phyloP scores from a whole-genome alignment of 2,329 filamentous ascomycete genomes.

The Paecilomyces sp. region DNA sequence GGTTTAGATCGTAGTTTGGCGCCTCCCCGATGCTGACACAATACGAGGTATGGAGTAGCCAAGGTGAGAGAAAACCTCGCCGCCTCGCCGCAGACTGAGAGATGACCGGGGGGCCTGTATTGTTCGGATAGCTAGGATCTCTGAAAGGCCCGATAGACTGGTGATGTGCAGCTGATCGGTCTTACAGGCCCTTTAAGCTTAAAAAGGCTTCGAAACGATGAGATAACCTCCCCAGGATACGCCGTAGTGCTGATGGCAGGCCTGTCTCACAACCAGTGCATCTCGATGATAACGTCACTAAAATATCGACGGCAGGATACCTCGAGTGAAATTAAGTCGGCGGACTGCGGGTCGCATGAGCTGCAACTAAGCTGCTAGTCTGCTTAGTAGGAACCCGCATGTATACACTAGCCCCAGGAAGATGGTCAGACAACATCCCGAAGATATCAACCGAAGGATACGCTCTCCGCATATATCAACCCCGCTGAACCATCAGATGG shows the following conservation, averaged over 20 bases:
- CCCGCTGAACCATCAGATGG: neutral
- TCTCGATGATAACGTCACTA: neutral
- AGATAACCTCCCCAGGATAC: neutral
- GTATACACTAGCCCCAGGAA: neutral
- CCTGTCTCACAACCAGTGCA: neutral
- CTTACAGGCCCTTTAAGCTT: neutral
- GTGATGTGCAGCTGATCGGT: neutral
- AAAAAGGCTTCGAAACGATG: neutral
- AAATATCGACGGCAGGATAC: neutral
- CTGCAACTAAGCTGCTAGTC: neutral
- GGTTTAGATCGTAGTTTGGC: neutral
- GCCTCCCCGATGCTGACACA: neutral
- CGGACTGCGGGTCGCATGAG: neutral
- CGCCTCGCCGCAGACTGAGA: too few relatives aligned
- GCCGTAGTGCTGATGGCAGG: neutral
- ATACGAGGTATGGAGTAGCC: neutral
- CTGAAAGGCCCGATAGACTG: neutral
- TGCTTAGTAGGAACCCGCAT: neutral
- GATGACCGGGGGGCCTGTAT: neutral
- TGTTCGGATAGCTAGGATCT: neutral
- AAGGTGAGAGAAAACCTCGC: neutral
- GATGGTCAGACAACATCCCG: neutral
- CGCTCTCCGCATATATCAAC: neutral
- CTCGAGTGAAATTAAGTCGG: neutral
- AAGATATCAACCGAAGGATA: neutral